Percentiles rank a stretch among this genome's conserved stretches.
phyloP scores from a whole-genome alignment of 1,139 yeast genomes.

The Candida glucosophila region DNA sequence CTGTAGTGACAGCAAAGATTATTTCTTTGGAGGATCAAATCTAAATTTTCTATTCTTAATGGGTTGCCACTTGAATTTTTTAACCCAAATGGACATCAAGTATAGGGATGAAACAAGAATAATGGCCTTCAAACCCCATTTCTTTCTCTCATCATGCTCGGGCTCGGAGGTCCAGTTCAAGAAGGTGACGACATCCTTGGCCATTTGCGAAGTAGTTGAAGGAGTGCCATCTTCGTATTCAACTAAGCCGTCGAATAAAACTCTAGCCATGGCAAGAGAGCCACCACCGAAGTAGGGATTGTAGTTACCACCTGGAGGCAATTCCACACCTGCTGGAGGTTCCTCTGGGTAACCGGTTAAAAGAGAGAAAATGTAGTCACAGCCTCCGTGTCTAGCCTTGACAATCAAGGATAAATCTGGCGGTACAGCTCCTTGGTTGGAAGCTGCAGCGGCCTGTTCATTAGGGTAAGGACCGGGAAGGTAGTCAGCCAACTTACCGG shows the following conservation, averaged over 20 bases:
- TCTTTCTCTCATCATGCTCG: slow-evolving; percentile 97
- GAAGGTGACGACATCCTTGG: slow-evolving; percentile 93
- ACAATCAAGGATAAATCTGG: slow-evolving; percentile 96
- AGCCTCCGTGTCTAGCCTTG: slow-evolving; percentile 98
- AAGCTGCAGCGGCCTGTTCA: slow-evolving; percentile 99
- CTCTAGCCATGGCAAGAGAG: slow-evolving; percentile 98
- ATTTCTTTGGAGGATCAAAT: slow-evolving; percentile 79
- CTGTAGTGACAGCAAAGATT: too few relatives aligned
- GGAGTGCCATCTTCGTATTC: slow-evolving; percentile 99
- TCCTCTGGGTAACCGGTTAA: slow-evolving; percentile 99
- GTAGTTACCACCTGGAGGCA: slow-evolving; percentile 93
- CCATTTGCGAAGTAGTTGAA: slow-evolving; percentile 98
- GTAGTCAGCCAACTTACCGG: slow-evolving; percentile 95
- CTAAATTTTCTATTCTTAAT: slow-evolving; percentile 91
- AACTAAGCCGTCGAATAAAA: slow-evolving; percentile 90
- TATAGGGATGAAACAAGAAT: slow-evolving; percentile 72
- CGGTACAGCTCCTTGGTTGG: slow-evolving; percentile 98
- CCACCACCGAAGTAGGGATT: slow-evolving; percentile 99
- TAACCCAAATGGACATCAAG: slow-evolving; percentile 82
- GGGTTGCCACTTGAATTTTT: slow-evolving; percentile 97
- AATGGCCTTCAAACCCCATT: slow-evolving; percentile 90
- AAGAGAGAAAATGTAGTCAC: slow-evolving; percentile 89
- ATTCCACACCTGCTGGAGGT: slow-evolving; percentile 92
- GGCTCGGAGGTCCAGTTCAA: slow-evolving; percentile 99
- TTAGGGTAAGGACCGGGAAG: slow-evolving; percentile 93